A percentile compares a stretch with the other conserved stretches of the same genome.
Evolutionary conservation across 345 rosid genomes (phyloP).

Genomic region (Arabidopsis arenosa): DNA sequence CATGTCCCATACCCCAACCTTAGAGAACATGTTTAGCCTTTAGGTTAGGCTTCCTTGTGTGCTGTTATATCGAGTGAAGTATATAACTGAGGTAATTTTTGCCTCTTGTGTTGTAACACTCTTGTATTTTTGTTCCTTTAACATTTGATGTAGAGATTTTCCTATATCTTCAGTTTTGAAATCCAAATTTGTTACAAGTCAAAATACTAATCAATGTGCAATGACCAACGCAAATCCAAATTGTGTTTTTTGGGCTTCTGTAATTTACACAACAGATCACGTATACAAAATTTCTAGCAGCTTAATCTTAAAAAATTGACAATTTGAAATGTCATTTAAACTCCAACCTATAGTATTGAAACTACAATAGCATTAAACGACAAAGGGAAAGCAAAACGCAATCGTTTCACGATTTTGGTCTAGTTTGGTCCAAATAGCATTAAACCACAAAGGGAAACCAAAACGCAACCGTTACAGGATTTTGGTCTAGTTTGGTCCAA

Average conservation of each 20-base stretch:
- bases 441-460: neutral
- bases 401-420: neutral
- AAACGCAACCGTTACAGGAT: neutral
- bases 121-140: slow-evolving; percentile 32
- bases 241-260: neutral
- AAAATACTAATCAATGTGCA: neutral
- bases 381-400: too few relatives aligned
- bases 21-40: slow-evolving; percentile 31
- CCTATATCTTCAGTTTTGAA: slow-evolving; percentile 9
- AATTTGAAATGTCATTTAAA: neutral
- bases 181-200: neutral
- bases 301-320: too few relatives aligned
- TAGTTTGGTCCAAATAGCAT: too few relatives aligned
- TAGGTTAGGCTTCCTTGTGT: slow-evolving; percentile 9
- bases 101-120: slow-evolving; percentile 20
- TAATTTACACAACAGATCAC: too few relatives aligned
- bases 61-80: slow-evolving; percentile 23
- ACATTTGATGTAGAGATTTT: slow-evolving; percentile 29
- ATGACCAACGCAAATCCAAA: neutral
- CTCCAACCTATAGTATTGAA: neutral
- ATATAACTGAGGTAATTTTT: slow-evolving; percentile 6
- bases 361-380: too few relatives aligned
- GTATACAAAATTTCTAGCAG: too few relatives aligned
- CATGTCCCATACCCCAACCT: slow-evolving; percentile 21
- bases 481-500: neutral